Base-by-base conservation (phyloP, 2,329 filamentous ascomycete species). In the Talaromyces funiculosus region DNA sequence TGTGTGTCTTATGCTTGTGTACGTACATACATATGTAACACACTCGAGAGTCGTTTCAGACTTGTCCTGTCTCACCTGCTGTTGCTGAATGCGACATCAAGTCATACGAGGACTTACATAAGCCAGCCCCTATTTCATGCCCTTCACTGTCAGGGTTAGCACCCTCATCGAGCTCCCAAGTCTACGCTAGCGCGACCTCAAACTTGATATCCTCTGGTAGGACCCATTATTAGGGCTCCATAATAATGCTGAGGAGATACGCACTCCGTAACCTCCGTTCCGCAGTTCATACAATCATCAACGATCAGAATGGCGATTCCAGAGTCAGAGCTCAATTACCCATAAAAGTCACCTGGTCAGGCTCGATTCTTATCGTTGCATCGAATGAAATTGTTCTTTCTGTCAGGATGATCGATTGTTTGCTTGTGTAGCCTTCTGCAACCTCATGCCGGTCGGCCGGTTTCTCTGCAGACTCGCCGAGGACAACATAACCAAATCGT, bases 161-260 rank as follows among this genome's bases (percentile, higher is more conserved):
- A 3, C 12, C 9, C 31, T 10, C 9, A 33, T 33, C n/a, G 31
- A 33, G 12, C 31, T 7, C 8, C 9, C 9, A 12, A 33, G 31
- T 12, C 20, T 20, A 42, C 40, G 12, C 43, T 47, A 47, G 43
- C 29, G 43, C 43, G 9, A 47, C 43, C 43, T 47, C 43, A 47
- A 47, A 47, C 43, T n/a, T 47, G 43, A 47, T 47, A n/a, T 29
- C 14, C 24, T 26, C 43, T 47, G 43, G 22, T 47, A 47, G 12
- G 43, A 47, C 43, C 47, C 47, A 51, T 51, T 33, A 51, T 35
- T 51, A 51, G 22, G 47, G 47, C 29, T 35, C 47, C 47, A 51
- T 51, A 51, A 22, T 33, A 8, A 29, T 47, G 24, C 4, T n/a
- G 10, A 20, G 16, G 20, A 20, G 47, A 51, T 35, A 51, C 29